Base-by-base conservation (phyloP, 306 rosid species). In the Castanea sativa region DNA sequence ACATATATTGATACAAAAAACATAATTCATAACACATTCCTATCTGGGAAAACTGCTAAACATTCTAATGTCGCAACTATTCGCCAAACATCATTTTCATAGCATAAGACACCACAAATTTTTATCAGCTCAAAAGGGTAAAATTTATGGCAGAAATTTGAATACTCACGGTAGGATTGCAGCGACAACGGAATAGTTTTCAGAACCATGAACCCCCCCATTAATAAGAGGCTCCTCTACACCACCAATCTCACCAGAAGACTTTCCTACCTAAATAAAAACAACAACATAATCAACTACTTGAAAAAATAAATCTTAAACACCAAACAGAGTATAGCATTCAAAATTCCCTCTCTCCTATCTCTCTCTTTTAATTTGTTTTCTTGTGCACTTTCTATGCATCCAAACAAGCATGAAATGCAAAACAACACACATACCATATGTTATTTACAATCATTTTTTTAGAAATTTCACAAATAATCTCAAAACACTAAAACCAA, bases 101-200 rank as follows among this genome's bases (percentile, higher is more conserved):
- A 6, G 45, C 25, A 16, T 18, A 23, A 67, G 72, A 16, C 43
- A 33, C 63, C 74, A 56, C 19, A 79, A 53, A 21, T 49, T 73
- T 57, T 25, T 33, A 55, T 27, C 35, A 76, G 43, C 25, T 79
- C 4, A 56, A 45, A 75, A 72, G 25, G 76, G 12, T 6, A 32
- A 76, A 72, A 23, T 29, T 7, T 65, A 56, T 45, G 23, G 51
- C 20, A 51, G 49, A 80, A 56, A 71, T 30, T 38, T 16, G 45
- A 65, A 59, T 80, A 86, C 97, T 89, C 79, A 93, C 99, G 99
- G 99, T 61, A 93, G 86, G 81, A 95, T 86, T 51, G 97, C 92
- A 27, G 92, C 88, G 79, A 56, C 43, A 71, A 86, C 53, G 27
- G 97, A 93, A 78, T 87, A 95, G 68, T 81, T 77, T 74, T 91